Conservation (phyloP, 129 eudicot genomes). For the Artemisia argyi region DNA sequence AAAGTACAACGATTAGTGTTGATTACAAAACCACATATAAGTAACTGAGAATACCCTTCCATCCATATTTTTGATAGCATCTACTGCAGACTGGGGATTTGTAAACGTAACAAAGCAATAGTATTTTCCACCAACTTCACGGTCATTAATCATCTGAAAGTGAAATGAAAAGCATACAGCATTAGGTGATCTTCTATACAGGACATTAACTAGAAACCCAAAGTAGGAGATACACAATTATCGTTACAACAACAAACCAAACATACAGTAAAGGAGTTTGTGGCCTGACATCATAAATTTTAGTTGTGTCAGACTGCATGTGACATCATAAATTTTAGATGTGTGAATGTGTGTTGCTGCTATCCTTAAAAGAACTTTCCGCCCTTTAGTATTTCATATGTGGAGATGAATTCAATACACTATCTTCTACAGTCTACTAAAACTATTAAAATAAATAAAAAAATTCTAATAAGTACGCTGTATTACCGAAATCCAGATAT, state of each 20-base stretch:
- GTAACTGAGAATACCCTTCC: constrained; percentile 60
- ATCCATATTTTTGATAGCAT: constrained; percentile 85
- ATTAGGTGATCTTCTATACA: constrained; percentile 12
- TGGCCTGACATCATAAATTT: background rate
- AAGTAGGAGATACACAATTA: background rate
- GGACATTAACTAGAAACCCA: background rate
- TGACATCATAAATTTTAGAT: too few relatives aligned
- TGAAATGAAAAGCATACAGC: constrained; percentile 15
- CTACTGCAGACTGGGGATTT: constrained; percentile 77
- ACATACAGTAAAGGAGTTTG: background rate
- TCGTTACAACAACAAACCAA: background rate
- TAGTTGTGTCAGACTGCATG: background rate
- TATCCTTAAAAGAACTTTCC: background rate
- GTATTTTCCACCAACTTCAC: constrained; percentile 72
- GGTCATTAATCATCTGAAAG: constrained; percentile 79
- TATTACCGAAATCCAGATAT: too few relatives aligned
- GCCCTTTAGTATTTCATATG: background rate
- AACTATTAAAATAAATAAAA: too few relatives aligned
- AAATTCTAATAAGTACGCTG: too few relatives aligned
- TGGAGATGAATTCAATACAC: background rate
- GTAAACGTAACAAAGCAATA: constrained; percentile 83
- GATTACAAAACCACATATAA: background rate
- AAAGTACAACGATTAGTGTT: background rate
- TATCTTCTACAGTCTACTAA: too few relatives aligned
- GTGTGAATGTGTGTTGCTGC: background rate